Percentiles rank a stretch among this genome's conserved stretches.
These are phyloP conservation scores for Nothophytophthora sp. DNA, from an alignment of 352 stramenopile species.

Conservation along the genomic window DNA sequence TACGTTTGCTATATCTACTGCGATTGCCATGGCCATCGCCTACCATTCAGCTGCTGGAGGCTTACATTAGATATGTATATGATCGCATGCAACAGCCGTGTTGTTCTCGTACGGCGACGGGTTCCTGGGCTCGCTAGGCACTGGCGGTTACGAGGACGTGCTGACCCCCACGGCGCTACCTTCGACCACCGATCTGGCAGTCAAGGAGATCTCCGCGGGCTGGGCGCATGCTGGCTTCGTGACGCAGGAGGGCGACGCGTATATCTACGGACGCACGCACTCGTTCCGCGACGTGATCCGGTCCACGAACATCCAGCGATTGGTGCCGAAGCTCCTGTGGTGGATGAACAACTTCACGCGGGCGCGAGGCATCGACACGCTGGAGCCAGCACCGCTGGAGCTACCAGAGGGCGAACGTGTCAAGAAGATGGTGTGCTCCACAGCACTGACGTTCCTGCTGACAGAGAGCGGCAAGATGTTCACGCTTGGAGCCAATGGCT, in stretches of 20 bases:
- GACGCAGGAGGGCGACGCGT: conserved; percentile 65
- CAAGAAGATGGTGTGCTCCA: conserved; percentile 82
- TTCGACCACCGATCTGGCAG: conserved; percentile 40
- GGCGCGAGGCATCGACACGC: conserved; percentile 58
- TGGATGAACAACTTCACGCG: conserved; percentile 80
- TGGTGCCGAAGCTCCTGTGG: conserved; percentile 66
- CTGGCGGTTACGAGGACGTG: conserved; percentile 63
- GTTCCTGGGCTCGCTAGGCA: conserved; percentile 75
- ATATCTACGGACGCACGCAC: conserved; percentile 76
- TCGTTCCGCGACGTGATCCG: conserved; percentile 87
- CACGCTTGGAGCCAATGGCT: conserved; percentile 74
- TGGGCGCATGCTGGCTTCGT: conserved; percentile 83
- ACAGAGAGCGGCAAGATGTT: conserved; percentile 83
- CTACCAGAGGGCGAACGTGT: conserved; percentile 61
- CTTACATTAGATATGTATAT: not conserved
- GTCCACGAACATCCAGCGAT: conserved; percentile 81
- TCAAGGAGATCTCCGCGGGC: conserved; percentile 70
- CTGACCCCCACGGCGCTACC: conserved; percentile 41
- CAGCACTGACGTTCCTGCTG: conserved; percentile 75
- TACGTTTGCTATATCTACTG: conserved; percentile 11
- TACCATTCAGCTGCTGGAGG: not conserved
- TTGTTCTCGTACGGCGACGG: conserved; percentile 81
- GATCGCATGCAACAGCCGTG: conserved; percentile 17
- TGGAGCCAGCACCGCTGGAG: conserved; percentile 55
- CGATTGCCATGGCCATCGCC: not conserved